These are phyloP conservation scores for Lasiodiplodia citricola DNA, from an alignment of 2,329 filamentous ascomycete genomes.

Conservation along the genomic window DNA sequence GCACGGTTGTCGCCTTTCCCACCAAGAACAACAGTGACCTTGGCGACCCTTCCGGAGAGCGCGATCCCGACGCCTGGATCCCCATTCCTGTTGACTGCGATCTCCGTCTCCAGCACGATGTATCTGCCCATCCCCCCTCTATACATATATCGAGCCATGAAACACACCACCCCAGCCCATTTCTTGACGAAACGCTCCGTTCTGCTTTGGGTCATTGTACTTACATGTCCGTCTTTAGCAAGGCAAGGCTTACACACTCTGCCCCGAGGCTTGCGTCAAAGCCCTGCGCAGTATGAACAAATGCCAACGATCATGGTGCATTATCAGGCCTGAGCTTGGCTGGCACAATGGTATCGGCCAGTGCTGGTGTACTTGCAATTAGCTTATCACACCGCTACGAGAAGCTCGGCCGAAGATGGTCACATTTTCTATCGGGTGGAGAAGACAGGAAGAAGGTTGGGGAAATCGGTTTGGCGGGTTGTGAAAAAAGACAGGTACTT, in stretches of 20 bases:
- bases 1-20: no score
- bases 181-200: no score
- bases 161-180: no score
- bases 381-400: background rate
- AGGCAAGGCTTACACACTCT: no score
- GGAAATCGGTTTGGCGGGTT: background rate
- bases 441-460: no score
- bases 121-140: no score
- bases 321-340: background rate
- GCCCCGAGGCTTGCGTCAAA: background rate
- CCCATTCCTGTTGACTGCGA: background rate
- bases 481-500: background rate
- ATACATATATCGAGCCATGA: no score
- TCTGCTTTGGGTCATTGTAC: no score
- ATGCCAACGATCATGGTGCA: background rate
- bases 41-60: no score
- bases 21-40: no score
- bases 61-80: background rate
- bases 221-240: no score
- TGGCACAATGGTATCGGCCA: background rate
- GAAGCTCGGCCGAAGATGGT: background rate
- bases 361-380: background rate
- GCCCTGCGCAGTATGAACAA: background rate
- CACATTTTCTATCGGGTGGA: background rate
- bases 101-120: background rate